Base-by-base conservation (phyloP, 176 grass and related monocot genomes). In the Triticum urartu region DNA sequence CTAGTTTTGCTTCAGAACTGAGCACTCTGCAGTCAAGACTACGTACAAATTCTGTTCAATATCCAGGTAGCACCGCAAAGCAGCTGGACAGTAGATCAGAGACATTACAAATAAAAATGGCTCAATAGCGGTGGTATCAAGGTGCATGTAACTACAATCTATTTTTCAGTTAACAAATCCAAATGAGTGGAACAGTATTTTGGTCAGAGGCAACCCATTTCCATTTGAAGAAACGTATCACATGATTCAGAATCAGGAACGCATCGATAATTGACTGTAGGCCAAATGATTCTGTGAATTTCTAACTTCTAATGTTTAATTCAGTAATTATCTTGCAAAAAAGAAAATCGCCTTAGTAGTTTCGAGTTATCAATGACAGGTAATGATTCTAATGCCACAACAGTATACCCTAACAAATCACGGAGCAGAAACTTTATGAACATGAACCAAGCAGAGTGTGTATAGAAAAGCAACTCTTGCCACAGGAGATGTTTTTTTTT, bases 401-500 rank as follows among this genome's bases (percentile, higher is more conserved):
- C 22, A 20, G 43, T 35, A 68, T 14, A 58, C 25, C 61, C 28
- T 64, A 84, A 54, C 36, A 63, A 52, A 78, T 50, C 18, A 0
- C 22, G 71, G 45, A 22, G 75, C 74, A 68, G 21, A 80, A 90
- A 87, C 48, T 73, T 14, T 10, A 83, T 21, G 56, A 73, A 72
- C 2, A 72, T 72, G n/a, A 86, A 83, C 64, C 64, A 82, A 79
- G 42, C 33, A 75, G 35, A 25, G 4, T 35, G 22, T 6, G 35
- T 33, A 75, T 45, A 87, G 9, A 26, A 65, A 64, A 79, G 26
- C 35, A 68, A 47, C 26, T 47, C 6, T 64, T 74, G 36, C 6
- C 54, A 6, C n/a, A 50, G 50, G 12, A 62, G 70, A 2, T 48
- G 2, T 42, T 42, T 42, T 39, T 36, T 42, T 42, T 42, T 42